Evolutionary conservation across 1,284 basidiomycete genomes (phyloP).

Genomic region (Puccinia novopanici): DNA sequence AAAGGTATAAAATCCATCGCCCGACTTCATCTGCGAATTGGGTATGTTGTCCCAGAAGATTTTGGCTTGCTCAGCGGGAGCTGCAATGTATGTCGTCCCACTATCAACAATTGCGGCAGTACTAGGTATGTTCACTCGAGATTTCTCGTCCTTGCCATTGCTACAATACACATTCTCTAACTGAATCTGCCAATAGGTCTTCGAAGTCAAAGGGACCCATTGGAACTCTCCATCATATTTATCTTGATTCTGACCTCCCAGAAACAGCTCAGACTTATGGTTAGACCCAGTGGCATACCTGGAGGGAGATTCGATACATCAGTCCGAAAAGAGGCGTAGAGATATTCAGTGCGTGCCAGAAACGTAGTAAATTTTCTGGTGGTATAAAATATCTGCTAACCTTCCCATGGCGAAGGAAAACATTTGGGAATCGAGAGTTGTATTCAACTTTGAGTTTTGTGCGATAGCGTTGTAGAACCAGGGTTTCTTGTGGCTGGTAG

Average conservation of each 20-base stretch:
- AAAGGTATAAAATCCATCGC: slow-evolving; percentile 50
- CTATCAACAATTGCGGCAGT: slow-evolving; percentile 42
- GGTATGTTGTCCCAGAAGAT: slow-evolving; percentile 48
- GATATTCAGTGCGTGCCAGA: not conserved
- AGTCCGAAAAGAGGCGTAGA: not conserved
- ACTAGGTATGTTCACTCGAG: slow-evolving; percentile 19
- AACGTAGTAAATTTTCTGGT: not conserved
- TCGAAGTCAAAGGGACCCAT: slow-evolving; percentile 37
- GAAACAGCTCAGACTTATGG: slow-evolving; percentile 33
- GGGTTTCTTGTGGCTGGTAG: slow-evolving; percentile 44
- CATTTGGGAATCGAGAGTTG: slow-evolving; percentile 27
- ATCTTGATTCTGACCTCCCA: slow-evolving; percentile 43
- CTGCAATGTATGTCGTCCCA: slow-evolving; percentile 50
- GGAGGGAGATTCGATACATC: not conserved
- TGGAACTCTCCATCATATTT: slow-evolving; percentile 37
- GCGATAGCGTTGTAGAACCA: slow-evolving; percentile 48
- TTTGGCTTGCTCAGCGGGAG: slow-evolving; percentile 39
- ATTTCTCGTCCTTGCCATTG: slow-evolving; percentile 21
- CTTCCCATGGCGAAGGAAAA: slow-evolving; percentile 50
- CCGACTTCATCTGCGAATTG: slow-evolving; percentile 29
- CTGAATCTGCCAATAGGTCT: slow-evolving; percentile 46
- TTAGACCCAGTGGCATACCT: slow-evolving; percentile 36
- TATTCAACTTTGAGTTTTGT: slow-evolving; percentile 39
- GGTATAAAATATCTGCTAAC: not conserved
- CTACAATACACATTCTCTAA: slow-evolving; percentile 45